These are phyloP conservation scores for Sporothrix brunneoviolacea DNA, from an alignment of 2,329 filamentous ascomycete genomes.

Conservation along the genomic window DNA sequence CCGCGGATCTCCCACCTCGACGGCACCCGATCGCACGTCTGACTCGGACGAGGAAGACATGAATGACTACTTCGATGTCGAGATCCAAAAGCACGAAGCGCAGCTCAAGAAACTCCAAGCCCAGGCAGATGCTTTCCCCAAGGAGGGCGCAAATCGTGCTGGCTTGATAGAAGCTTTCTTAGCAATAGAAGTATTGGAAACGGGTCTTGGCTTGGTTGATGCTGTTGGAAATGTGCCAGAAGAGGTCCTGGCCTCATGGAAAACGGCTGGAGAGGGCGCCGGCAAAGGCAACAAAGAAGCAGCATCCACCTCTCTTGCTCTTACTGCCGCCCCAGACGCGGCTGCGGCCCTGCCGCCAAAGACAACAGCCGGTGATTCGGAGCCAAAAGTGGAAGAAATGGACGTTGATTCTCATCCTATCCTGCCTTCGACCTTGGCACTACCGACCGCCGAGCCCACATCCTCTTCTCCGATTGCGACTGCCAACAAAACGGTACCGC, in stretches of 20 bases:
- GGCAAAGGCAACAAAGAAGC: neutral
- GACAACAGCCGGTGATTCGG: neutral
- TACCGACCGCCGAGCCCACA: neutral
- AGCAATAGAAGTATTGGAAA: slow-evolving; percentile 39
- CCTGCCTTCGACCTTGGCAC: neutral
- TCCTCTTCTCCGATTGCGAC: neutral
- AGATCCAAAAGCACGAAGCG: slow-evolving; percentile 46
- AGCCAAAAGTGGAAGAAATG: neutral
- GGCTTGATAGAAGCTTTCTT: slow-evolving; percentile 40
- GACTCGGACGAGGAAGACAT: slow-evolving; percentile 54
- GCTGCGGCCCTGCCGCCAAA: neutral
- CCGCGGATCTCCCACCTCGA: neutral
- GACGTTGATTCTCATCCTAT: neutral
- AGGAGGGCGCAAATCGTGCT: slow-evolving; percentile 40
- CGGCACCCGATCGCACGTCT: slow-evolving; percentile 25
- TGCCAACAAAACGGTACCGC: neutral
- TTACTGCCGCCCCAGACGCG: neutral
- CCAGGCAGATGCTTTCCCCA: slow-evolving; percentile 31
- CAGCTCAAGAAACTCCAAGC: slow-evolving; percentile 41
- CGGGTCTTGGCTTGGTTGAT: slow-evolving; percentile 36
- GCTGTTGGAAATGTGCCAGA: slow-evolving; percentile 38
- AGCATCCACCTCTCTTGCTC: neutral
- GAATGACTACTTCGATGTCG: slow-evolving; percentile 47
- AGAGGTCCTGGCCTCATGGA: slow-evolving; percentile 22
- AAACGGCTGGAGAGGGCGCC: slow-evolving; percentile 11